These are phyloP conservation scores for Raffaelea albimanens DNA, from an alignment of 2,329 filamentous ascomycete species.

Conservation along the genomic window DNA sequence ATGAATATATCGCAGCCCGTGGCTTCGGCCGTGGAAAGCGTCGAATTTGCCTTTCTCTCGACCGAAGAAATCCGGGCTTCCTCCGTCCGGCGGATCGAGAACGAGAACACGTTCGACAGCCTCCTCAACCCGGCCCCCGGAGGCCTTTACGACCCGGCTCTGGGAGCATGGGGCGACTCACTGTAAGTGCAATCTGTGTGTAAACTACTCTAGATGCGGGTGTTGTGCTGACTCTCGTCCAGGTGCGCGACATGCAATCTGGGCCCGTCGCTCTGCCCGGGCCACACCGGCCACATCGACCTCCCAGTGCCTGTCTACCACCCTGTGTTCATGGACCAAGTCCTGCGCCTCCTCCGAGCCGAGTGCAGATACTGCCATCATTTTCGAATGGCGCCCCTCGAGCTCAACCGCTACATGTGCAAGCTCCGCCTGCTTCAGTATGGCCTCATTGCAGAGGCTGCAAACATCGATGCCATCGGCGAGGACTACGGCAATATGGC, in stretches of 20 bases:
- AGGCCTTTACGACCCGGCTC: slow-evolving; percentile 83
- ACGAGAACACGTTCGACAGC: slow-evolving; percentile 87
- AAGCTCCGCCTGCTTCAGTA: slow-evolving; percentile 79
- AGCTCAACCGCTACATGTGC: slow-evolving; percentile 72
- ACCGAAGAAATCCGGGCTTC: slow-evolving; percentile 75
- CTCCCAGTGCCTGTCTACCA: slow-evolving; percentile 91
- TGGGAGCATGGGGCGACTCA: slow-evolving; percentile 82
- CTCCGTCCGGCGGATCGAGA: slow-evolving; percentile 90
- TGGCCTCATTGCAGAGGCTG: slow-evolving; percentile 65
- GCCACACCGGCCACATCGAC: slow-evolving; percentile 91
- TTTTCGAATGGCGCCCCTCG: slow-evolving; percentile 67
- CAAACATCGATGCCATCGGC: slow-evolving; percentile 43
- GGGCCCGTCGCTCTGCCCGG: slow-evolving; percentile 72
- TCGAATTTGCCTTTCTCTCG: slow-evolving; percentile 83
- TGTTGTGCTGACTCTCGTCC: neutral
- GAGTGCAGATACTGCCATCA: slow-evolving; percentile 88
- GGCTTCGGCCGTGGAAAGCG: slow-evolving; percentile 70
- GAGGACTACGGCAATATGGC: slow-evolving; percentile 36
- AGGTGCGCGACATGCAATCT: slow-evolving; percentile 92
- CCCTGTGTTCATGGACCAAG: slow-evolving; percentile 91
- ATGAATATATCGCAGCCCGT: slow-evolving; percentile 76
- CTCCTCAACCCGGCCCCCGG: slow-evolving; percentile 82
- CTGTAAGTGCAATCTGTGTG: slow-evolving; percentile 51
- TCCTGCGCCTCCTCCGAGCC: slow-evolving; percentile 72
- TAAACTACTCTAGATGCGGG: neutral